Conservation (phyloP, 2,329 filamentous ascomycete genomes). For the Fusarium denticulatum region DNA sequence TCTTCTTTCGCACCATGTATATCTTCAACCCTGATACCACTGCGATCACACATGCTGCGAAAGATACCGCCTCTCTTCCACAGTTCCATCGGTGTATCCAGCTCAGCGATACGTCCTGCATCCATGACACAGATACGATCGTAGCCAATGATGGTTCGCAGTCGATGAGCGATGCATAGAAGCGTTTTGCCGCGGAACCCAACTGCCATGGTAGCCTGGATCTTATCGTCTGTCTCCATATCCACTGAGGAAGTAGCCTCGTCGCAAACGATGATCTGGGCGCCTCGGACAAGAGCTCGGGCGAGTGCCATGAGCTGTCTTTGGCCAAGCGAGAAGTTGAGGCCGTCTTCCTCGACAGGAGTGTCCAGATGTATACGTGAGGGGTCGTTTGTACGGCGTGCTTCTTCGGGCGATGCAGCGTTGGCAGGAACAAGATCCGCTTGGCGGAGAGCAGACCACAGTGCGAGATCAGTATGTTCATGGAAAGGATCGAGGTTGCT, state of each 20-base stretch:
- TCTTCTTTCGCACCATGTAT: slow-evolving; percentile 57
- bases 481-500: slow-evolving; percentile 84
- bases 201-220: slow-evolving; percentile 86
- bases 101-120: slow-evolving; percentile 83
- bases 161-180: slow-evolving; percentile 89
- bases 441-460: slow-evolving; percentile 82
- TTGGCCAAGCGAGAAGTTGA: slow-evolving; percentile 96
- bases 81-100: slow-evolving; percentile 78
- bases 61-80: slow-evolving; percentile 84
- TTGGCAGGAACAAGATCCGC: slow-evolving; percentile 74
- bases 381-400: slow-evolving; percentile 72
- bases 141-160: slow-evolving; percentile 93
- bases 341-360: slow-evolving; percentile 88
- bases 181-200: slow-evolving; percentile 89
- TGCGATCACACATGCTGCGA: slow-evolving; percentile 87
- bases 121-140: slow-evolving; percentile 99
- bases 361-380: slow-evolving; percentile 82
- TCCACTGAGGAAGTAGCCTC: slow-evolving; percentile 94
- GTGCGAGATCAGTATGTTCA: slow-evolving; percentile 79
- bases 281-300: slow-evolving; percentile 85
- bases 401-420: slow-evolving; percentile 72
- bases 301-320: slow-evolving; percentile 95
- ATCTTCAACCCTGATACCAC: slow-evolving; percentile 74
- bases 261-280: slow-evolving; percentile 95
- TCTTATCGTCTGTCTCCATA: slow-evolving; percentile 96